Evolutionary conservation across 805 yeast genomes (phyloP).

Genomic region (Yamadazyma akitaensis): DNA sequence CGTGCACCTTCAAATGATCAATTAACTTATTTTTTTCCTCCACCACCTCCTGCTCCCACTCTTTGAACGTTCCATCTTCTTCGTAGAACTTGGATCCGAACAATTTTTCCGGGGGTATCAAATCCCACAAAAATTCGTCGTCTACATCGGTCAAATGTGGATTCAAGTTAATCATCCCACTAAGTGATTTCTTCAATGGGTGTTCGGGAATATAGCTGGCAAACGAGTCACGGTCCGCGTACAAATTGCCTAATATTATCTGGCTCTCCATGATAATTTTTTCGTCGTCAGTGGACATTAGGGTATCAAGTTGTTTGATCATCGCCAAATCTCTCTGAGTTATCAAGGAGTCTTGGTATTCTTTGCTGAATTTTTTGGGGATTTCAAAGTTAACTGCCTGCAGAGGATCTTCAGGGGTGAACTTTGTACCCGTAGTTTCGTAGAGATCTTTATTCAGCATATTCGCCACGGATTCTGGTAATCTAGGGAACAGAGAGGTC

Average conservation of each 20-base stretch:
- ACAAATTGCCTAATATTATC: slow-evolving; percentile 22
- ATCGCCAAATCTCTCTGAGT: slow-evolving; percentile 24
- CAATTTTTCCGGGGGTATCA: slow-evolving; percentile 31
- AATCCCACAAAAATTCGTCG: slow-evolving; percentile 40
- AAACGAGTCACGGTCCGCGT: slow-evolving; percentile 27
- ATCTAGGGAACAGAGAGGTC: slow-evolving; percentile 30
- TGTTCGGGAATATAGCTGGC: slow-evolving; percentile 33
- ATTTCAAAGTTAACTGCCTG: slow-evolving; percentile 23
- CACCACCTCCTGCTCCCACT: slow-evolving; percentile 32
- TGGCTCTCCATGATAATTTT: slow-evolving; percentile 22
- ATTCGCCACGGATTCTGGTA: slow-evolving; percentile 19
- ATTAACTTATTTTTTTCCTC: slow-evolving; percentile 16
- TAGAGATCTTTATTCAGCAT: slow-evolving; percentile 19
- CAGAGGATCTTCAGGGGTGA: slow-evolving; percentile 1
- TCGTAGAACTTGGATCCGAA: slow-evolving; percentile 38
- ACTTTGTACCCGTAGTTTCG: slow-evolving; percentile 5
- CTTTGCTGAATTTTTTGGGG: slow-evolving; percentile 24
- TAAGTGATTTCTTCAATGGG: slow-evolving; percentile 34
- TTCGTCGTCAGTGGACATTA: slow-evolving; percentile 21
- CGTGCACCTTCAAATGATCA: slow-evolving; percentile 9
- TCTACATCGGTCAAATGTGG: slow-evolving; percentile 32
- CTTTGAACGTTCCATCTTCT: slow-evolving; percentile 26
- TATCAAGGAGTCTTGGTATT: slow-evolving; percentile 17
- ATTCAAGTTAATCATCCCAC: slow-evolving; percentile 38
- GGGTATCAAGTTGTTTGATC: slow-evolving; percentile 24